Base-by-base conservation (phyloP, 306 rosid species). In the Cyamopsis tetragonoloba region DNA sequence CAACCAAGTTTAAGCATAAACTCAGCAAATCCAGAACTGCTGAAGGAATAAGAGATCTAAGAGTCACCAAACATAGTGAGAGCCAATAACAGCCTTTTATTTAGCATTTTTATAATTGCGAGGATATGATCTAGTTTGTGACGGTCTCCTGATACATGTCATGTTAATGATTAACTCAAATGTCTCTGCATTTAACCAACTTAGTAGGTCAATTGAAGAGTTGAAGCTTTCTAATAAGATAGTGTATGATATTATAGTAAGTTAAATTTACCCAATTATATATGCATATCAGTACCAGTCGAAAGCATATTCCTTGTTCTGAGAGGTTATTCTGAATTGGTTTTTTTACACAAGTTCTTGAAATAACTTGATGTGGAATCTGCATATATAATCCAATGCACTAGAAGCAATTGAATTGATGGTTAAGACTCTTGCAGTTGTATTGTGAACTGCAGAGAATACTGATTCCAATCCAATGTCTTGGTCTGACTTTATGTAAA, bases 41-140 rank as follows among this genome's bases (percentile, higher is more conserved):
- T n/a, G n/a, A n/a, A n/a, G n/a, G n/a, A n/a, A n/a, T n/a, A n/a
- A n/a, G n/a, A n/a, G n/a, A n/a, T n/a, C n/a, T n/a, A n/a, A n/a
- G n/a, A n/a, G n/a, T n/a, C n/a, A n/a, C n/a, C 13, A 13, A 30
- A 15, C 23, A 48, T 50, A 60, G 39, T 47, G 68, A 23, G 22
- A 47, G 49, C 38, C 6, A 43, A 8, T 71, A 10, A 34, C 24
- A 62, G 55, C 37, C 53, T 41, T 69, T 51, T 66, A 26, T 35
- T 61, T 61, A 22, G 66, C 38, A 55, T 64, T 53, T 37, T 32
- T 18, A n/a, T 5, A 51, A 60, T n/a, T n/a, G 56, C 27, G 53
- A 32, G 24, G 55, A 46, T 73, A 32, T 38, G 34, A 28, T 62
- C 3, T 41, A 19, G 37, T 18, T 48, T 54, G 39, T 23, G 30